These are phyloP conservation scores for Roridomyces roridus DNA, from an alignment of 768 basidiomycete genomes.

Conservation along the genomic window DNA sequence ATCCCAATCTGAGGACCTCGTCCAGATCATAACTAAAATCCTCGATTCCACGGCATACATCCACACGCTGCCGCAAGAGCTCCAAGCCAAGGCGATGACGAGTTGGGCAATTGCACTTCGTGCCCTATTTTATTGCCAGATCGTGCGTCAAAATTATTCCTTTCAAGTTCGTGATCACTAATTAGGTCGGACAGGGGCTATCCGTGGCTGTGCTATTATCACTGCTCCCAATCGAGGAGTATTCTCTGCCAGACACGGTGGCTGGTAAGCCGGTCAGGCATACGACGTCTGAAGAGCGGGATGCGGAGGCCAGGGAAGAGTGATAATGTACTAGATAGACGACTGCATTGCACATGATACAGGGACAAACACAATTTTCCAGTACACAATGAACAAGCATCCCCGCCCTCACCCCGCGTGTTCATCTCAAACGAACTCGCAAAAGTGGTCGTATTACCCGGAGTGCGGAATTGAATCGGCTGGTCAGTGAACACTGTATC, in stretches of 20 bases:
- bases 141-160: too few species aligned
- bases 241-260: slow-evolving; percentile 6
- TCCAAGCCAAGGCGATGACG: slow-evolving; percentile 51
- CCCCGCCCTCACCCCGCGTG: too few species aligned
- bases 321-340: too few species aligned
- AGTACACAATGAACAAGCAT: too few species aligned
- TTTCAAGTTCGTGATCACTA: slow-evolving; percentile 44
- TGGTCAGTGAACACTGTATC: too few species aligned
- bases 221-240: slow-evolving; percentile 5
- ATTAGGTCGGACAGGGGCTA: background rate
- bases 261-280: background rate
- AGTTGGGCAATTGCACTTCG: slow-evolving; percentile 60
- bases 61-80: slow-evolving; percentile 43
- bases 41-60: slow-evolving; percentile 54
- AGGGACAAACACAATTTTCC: too few species aligned
- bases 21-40: slow-evolving; percentile 55
- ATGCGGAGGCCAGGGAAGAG: background rate
- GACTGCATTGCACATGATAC: too few species aligned
- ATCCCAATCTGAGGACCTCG: background rate
- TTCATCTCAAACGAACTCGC: too few species aligned
- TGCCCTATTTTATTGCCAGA: slow-evolving; percentile 61
- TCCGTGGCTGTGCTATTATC: slow-evolving; percentile 1
- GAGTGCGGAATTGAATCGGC: too few species aligned
- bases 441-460: too few species aligned
- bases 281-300: background rate